A percentile compares a stretch with the other conserved stretches of the same genome.
These are phyloP conservation scores for Boletus vermiculosoides DNA, from an alignment of 768 basidiomycete species.

Conservation along the genomic window DNA sequence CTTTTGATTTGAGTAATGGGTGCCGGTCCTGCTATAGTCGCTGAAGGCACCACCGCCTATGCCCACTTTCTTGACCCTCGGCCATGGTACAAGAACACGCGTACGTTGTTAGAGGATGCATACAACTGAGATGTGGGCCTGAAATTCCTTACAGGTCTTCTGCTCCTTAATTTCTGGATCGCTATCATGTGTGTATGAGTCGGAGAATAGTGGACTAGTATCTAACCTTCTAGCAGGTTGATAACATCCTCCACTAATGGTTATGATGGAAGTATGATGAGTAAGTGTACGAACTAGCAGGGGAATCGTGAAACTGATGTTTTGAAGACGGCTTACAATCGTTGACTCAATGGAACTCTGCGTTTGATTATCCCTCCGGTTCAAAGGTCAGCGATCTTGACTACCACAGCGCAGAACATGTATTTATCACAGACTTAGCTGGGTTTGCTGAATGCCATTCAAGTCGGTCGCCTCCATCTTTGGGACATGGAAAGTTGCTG, in stretches of 20 bases:
- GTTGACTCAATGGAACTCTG: constrained; percentile 37
- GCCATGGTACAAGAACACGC: constrained; percentile 70
- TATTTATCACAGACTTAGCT: constrained; percentile 20
- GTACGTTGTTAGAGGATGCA: constrained; percentile 31
- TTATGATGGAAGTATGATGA: constrained; percentile 43
- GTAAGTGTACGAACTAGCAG: constrained; percentile 14
- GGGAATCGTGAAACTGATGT: not conserved
- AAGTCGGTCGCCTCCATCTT: constrained; percentile 22
- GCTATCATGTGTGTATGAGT: constrained; percentile 48
- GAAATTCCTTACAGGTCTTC: constrained; percentile 39
- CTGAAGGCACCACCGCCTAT: constrained; percentile 38
- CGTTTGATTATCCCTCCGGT: constrained; percentile 31
- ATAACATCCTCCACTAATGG: constrained; percentile 40
- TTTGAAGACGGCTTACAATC: constrained; percentile 38
- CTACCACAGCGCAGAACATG: not conserved
- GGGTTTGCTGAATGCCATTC: constrained; percentile 38
- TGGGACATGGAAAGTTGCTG: not conserved
- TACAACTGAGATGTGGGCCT: not conserved
- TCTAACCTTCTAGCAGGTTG: constrained; percentile 20
- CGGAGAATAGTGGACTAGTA: not conserved
- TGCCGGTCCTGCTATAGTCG: constrained; percentile 46
- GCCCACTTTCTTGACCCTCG: constrained; percentile 56
- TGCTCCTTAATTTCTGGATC: constrained; percentile 64
- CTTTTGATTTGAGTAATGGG: constrained; percentile 43
- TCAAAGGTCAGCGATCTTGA: constrained; percentile 23